Evolutionary conservation across 352 stramenopile species (phyloP).

Genomic region (Phytophthora sansomeana): DNA sequence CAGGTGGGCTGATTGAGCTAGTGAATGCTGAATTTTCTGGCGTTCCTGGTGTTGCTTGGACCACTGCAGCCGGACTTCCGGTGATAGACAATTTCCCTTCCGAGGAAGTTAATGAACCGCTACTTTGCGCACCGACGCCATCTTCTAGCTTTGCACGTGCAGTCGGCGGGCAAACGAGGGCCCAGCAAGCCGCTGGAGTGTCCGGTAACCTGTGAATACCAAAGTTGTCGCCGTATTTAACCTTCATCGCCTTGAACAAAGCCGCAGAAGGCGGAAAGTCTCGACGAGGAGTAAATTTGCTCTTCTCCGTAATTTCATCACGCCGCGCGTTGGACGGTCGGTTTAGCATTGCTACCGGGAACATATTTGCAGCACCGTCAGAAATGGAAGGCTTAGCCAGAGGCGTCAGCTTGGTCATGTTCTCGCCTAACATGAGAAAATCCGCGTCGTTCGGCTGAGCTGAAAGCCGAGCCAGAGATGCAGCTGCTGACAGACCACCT

Average conservation of each 20-base stretch:
- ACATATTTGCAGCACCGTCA: constrained; percentile 80
- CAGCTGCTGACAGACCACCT: constrained; percentile 9
- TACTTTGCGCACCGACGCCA: constrained; percentile 16
- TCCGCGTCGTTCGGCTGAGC: constrained; percentile 54
- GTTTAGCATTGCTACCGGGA: constrained; percentile 66
- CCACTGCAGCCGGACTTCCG: background rate
- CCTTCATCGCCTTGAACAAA: constrained; percentile 87
- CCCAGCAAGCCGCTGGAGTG: constrained; percentile 79
- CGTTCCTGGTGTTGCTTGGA: background rate
- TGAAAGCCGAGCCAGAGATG: constrained; percentile 42
- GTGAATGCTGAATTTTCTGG: background rate
- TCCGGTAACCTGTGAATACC: constrained; percentile 76
- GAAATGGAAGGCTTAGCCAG: constrained; percentile 63
- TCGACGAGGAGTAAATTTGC: constrained; percentile 80
- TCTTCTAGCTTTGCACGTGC: constrained; percentile 73
- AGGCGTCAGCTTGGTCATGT: constrained; percentile 69
- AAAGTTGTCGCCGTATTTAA: constrained; percentile 84
- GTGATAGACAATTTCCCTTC: constrained; percentile 21
- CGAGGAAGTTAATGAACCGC: background rate
- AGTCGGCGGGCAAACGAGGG: constrained; percentile 72
- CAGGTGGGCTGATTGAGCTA: constrained; percentile 1
- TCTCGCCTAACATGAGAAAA: constrained; percentile 65
- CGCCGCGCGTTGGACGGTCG: constrained; percentile 63
- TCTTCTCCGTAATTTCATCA: constrained; percentile 82
- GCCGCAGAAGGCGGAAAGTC: constrained; percentile 87